Conservation (phyloP, 2,329 filamentous ascomycete species). For the Hysterium pulicare region DNA sequence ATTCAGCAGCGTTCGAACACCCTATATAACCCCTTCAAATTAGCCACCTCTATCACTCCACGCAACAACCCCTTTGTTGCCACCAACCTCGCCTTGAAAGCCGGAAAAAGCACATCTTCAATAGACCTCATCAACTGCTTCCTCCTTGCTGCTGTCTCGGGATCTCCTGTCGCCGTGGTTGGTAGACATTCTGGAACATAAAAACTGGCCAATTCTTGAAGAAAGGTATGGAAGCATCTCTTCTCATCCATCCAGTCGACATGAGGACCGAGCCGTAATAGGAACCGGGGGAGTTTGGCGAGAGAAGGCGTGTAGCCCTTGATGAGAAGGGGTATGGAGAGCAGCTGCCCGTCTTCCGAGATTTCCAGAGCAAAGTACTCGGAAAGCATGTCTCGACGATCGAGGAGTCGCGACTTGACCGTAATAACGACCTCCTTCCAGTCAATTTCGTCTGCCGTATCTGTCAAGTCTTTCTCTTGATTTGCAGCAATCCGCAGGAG, state of each 20-base stretch:
- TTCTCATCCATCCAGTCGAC: slow-evolving; percentile 86
- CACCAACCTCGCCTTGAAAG: slow-evolving; percentile 77
- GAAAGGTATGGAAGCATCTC: slow-evolving; percentile 76
- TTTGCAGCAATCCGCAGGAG: slow-evolving; percentile 71
- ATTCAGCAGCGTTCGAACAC: slow-evolving; percentile 92
- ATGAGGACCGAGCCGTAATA: slow-evolving; percentile 81
- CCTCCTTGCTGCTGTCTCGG: slow-evolving; percentile 52
- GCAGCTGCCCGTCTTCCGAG: slow-evolving; percentile 70
- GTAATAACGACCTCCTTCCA: slow-evolving; percentile 63
- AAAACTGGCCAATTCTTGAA: slow-evolving; percentile 83
- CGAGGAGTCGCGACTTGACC: slow-evolving; percentile 67
- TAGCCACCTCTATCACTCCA: slow-evolving; percentile 80
- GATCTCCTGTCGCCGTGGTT: slow-evolving; percentile 28
- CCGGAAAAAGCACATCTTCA: slow-evolving; percentile 86
- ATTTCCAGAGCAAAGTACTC: slow-evolving; percentile 93
- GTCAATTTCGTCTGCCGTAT: slow-evolving; percentile 55
- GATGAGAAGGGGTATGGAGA: slow-evolving; percentile 76
- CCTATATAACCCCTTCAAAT: slow-evolving; percentile 85
- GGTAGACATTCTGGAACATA: slow-evolving; percentile 87
- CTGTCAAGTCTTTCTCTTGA: slow-evolving; percentile 57
- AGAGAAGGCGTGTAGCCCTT: slow-evolving; percentile 86
- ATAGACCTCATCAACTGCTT: slow-evolving; percentile 69
- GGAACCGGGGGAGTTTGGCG: slow-evolving; percentile 82
- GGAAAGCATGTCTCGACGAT: slow-evolving; percentile 76
- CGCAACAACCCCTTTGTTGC: slow-evolving; percentile 75